A percentile compares a stretch with the other conserved stretches of the same genome.
Conservation (phyloP, 1,284 basidiomycete species). For the Athelia sp. region DNA sequence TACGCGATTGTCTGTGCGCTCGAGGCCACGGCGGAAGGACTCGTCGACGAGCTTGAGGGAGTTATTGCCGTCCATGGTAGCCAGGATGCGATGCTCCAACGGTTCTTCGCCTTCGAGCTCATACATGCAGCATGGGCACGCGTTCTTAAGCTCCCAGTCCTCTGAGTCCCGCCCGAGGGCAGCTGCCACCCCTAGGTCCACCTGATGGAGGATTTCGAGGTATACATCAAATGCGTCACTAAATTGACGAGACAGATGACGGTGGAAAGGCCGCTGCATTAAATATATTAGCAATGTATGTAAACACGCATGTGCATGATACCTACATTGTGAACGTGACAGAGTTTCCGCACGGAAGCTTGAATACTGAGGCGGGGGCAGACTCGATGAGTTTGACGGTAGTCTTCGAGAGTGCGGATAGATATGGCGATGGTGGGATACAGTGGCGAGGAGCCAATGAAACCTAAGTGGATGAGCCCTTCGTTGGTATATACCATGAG, state of each 20-base stretch:
- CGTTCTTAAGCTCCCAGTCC: slow-evolving; percentile 22
- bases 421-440: slow-evolving; percentile 12
- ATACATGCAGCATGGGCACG: slow-evolving; percentile 20
- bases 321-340: slow-evolving; percentile 14
- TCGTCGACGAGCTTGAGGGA: slow-evolving; percentile 25
- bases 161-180: slow-evolving; percentile 15
- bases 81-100: slow-evolving; percentile 14
- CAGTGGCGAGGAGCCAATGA: slow-evolving; percentile 14
- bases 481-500: not conserved
- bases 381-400: slow-evolving; percentile 11
- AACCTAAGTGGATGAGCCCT: slow-evolving; percentile 9
- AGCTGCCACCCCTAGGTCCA: slow-evolving; percentile 12
- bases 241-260: slow-evolving; percentile 16
- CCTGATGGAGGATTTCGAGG: slow-evolving; percentile 12
- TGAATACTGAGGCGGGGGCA: slow-evolving; percentile 15
- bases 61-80: slow-evolving; percentile 29
- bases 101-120: slow-evolving; percentile 20
- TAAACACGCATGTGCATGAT: not conserved
- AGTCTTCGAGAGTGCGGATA: slow-evolving; percentile 14
- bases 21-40: slow-evolving; percentile 10
- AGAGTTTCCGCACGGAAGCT: slow-evolving; percentile 11
- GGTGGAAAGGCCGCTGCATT: slow-evolving; percentile 6
- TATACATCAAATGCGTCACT: slow-evolving; percentile 26
- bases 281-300: slow-evolving; percentile 4
- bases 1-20: slow-evolving; percentile 12